These are phyloP conservation scores for Colletotrichum gloeosporioides DNA, from an alignment of 2,329 filamentous ascomycete genomes.

Conservation along the genomic window DNA sequence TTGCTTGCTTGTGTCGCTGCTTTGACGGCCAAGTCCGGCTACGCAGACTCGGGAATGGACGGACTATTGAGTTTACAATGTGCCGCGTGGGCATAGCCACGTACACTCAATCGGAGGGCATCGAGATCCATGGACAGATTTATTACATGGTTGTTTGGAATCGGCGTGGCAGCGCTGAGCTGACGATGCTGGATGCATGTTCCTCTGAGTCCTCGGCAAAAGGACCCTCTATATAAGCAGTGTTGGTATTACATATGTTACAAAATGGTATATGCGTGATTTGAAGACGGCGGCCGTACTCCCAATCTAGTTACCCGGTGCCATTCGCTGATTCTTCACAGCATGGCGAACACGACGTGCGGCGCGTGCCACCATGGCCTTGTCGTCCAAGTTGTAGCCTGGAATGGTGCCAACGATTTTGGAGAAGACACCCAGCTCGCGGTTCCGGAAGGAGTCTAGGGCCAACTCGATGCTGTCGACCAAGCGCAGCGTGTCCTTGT, in stretches of 20 bases:
- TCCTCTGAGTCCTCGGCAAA: background rate
- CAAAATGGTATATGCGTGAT: background rate
- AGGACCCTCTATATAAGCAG: background rate
- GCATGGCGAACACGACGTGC: background rate
- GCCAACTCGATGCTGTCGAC: constrained; percentile 38
- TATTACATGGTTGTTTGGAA: background rate
- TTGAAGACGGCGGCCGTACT: background rate
- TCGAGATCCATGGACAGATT: background rate
- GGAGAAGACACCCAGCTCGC: constrained; percentile 15
- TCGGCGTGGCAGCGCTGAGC: background rate
- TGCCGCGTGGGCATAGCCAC: background rate
- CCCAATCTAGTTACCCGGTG: background rate
- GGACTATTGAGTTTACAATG: background rate
- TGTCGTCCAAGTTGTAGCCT: constrained; percentile 20
- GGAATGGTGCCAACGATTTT: constrained; percentile 18
- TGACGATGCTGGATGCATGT: background rate
- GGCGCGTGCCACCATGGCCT: constrained; percentile 6
- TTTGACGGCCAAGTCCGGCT: background rate
- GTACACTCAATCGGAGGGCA: background rate
- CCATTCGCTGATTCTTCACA: background rate
- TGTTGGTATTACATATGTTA: background rate
- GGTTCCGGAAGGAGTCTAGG: constrained; percentile 22
- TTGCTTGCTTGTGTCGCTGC: background rate
- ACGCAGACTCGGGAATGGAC: background rate
- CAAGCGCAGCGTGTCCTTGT: constrained; percentile 50